Evolutionary conservation across 2,329 filamentous ascomycete genomes (phyloP).

Genomic region (Phialophora expanda): DNA sequence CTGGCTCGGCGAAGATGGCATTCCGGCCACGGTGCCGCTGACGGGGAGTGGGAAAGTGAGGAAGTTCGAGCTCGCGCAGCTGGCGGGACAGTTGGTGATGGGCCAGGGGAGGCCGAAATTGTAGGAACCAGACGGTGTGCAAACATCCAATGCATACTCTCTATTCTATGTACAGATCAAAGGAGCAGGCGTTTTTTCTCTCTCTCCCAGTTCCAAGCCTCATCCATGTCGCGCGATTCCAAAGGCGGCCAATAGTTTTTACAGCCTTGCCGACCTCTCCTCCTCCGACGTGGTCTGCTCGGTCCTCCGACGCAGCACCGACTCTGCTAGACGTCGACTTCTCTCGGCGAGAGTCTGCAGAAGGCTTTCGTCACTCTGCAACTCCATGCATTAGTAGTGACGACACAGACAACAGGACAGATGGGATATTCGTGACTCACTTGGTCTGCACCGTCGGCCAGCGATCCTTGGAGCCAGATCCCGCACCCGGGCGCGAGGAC

Average conservation of each 20-base stretch:
- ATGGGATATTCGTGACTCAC: neutral
- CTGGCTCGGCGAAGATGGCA: conserved; percentile 69
- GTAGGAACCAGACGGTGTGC: neutral
- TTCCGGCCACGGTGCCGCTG: conserved; percentile 63
- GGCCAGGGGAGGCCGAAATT: conserved; percentile 17
- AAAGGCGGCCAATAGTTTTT: neutral
- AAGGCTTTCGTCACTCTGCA: neutral
- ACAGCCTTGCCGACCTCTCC: neutral
- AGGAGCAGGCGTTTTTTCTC: neutral
- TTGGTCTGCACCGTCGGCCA: conserved; percentile 12
- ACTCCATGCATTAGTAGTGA: neutral
- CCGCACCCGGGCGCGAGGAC: conserved; percentile 20
- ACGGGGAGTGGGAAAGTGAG: conserved; percentile 75
- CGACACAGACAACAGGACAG: no score
- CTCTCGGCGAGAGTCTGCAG: neutral
- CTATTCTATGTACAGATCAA: neutral
- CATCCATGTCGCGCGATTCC: neutral
- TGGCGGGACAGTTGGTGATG: conserved; percentile 53
- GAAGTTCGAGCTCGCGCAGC: conserved; percentile 67
- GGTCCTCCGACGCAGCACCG: neutral
- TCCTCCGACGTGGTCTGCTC: neutral
- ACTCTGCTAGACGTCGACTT: neutral
- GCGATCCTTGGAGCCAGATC: conserved; percentile 31
- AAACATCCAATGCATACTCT: no score
- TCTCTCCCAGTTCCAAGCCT: neutral